Evolutionary conservation across 805 yeast species (phyloP).

Genomic region (Kurtzmaniella fragi): DNA sequence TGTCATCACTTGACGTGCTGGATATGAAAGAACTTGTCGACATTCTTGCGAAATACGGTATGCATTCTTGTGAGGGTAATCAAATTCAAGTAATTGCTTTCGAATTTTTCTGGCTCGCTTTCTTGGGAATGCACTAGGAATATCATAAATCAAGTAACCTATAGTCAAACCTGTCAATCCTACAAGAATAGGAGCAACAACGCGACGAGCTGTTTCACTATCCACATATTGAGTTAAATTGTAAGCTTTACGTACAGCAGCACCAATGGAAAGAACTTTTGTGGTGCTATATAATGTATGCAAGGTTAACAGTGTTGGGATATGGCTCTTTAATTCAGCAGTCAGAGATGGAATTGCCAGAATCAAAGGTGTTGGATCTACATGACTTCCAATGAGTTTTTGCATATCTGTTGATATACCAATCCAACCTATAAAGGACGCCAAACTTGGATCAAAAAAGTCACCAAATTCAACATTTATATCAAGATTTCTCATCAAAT

Average conservation of each 20-base stretch:
- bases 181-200: constrained; percentile 51
- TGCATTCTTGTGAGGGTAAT: constrained; percentile 76
- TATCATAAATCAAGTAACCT: constrained; percentile 67
- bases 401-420: constrained; percentile 28
- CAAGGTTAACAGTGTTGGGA: constrained; percentile 35
- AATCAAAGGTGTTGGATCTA: constrained; percentile 22
- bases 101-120: constrained; percentile 73
- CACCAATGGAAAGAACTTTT: constrained; percentile 37
- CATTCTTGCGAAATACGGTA: constrained; percentile 77
- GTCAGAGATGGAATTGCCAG: constrained; percentile 26
- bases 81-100: constrained; percentile 56
- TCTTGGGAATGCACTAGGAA: constrained; percentile 85
- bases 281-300: constrained; percentile 38
- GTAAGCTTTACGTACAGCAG: constrained; percentile 33
- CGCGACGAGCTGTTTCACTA: constrained; percentile 35
- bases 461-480: constrained; percentile 64
- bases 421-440: constrained; percentile 48
- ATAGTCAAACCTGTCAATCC: constrained; percentile 49
- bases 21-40: constrained; percentile 72
- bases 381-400: background rate
- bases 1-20: constrained; percentile 74
- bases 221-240: constrained; percentile 29
- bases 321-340: constrained; percentile 22
- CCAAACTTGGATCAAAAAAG: constrained; percentile 72
- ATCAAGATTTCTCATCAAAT: constrained; percentile 51